Percentiles rank a stretch among this genome's conserved stretches.
These are phyloP conservation scores for Clonostachys sp. DNA, from an alignment of 2,329 filamentous ascomycete species.

Conservation along the genomic window DNA sequence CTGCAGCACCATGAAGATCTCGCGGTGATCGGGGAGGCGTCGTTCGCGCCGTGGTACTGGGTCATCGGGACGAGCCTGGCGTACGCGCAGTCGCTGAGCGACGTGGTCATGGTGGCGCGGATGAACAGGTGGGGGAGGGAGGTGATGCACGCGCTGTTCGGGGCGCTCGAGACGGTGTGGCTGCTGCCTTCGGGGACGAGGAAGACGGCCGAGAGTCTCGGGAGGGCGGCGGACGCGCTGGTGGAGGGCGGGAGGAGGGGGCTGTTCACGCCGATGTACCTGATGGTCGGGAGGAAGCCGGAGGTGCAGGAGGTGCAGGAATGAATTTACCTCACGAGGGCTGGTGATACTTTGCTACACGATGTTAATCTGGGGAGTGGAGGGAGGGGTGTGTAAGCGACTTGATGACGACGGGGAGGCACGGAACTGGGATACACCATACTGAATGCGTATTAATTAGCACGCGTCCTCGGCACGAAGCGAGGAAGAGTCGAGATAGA, in stretches of 20 bases:
- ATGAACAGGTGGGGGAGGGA: constrained; percentile 79
- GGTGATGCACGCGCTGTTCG: constrained; percentile 68
- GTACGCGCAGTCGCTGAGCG: constrained; percentile 69
- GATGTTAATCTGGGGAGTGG: no score
- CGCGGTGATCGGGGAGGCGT: constrained; percentile 35
- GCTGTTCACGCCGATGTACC: constrained; percentile 92
- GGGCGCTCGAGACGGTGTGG: constrained; percentile 63
- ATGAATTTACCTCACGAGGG: no score
- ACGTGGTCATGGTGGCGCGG: constrained; percentile 71
- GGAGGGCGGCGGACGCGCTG: constrained; percentile 70
- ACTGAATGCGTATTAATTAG: no score
- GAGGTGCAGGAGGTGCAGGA: no score
- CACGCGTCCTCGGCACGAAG: no score
- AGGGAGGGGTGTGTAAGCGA: no score
- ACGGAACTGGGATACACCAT: no score
- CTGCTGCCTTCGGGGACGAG: constrained; percentile 74
- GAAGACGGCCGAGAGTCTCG: constrained; percentile 83
- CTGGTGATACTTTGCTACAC: no score
- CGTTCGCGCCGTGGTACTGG: constrained; percentile 80
- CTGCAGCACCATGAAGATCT: constrained; percentile 55
- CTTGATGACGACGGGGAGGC: no score
- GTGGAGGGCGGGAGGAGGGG: constrained; percentile 79
- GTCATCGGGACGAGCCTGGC: constrained; percentile 75
- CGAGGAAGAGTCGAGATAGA: no score
- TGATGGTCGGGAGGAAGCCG: constrained; percentile 86